phyloP scores from a whole-genome alignment of 2,329 filamentous ascomycete species.

The Scedosporium boydii region DNA sequence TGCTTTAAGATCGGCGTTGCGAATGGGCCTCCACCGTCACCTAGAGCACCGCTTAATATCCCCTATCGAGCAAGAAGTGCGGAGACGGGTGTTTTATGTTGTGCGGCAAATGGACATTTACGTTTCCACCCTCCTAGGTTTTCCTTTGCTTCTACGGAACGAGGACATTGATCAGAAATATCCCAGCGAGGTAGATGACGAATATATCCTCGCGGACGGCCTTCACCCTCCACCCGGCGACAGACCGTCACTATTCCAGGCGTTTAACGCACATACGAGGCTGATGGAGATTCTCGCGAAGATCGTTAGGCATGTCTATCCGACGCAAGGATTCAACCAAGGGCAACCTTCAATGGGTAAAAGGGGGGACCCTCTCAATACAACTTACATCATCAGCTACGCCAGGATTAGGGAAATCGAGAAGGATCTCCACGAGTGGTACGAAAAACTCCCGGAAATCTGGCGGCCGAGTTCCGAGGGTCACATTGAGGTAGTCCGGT shows the following conservation, averaged over 20 bases:
- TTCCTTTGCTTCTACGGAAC: constrained; percentile 51
- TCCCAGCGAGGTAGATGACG: constrained; percentile 56
- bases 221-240: constrained; percentile 46
- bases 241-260: constrained; percentile 50
- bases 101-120: constrained; percentile 64
- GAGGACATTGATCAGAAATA: constrained; percentile 60
- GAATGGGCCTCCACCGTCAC: constrained; percentile 69
- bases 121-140: constrained; percentile 57
- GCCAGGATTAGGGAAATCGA: constrained; percentile 56
- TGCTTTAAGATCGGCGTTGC: constrained; percentile 63
- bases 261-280: constrained; percentile 56
- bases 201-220: constrained; percentile 52
- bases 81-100: constrained; percentile 57
- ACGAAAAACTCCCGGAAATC: constrained; percentile 58
- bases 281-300: constrained; percentile 56
- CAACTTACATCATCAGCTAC: constrained; percentile 54
- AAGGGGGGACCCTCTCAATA: constrained; percentile 14
- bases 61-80: constrained; percentile 53
- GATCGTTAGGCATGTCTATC: constrained; percentile 57
- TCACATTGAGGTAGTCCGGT: constrained; percentile 66
- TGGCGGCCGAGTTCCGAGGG: constrained; percentile 74
- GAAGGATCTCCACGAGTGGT: constrained; percentile 52
- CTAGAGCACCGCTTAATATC: constrained; percentile 54
- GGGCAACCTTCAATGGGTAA: constrained; percentile 14
- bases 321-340: constrained; percentile 6